Evolutionary conservation across 257 asterid species (phyloP), one percentile per base, ranked within the genome.

Genomic region (Coffea canephora): DNA sequence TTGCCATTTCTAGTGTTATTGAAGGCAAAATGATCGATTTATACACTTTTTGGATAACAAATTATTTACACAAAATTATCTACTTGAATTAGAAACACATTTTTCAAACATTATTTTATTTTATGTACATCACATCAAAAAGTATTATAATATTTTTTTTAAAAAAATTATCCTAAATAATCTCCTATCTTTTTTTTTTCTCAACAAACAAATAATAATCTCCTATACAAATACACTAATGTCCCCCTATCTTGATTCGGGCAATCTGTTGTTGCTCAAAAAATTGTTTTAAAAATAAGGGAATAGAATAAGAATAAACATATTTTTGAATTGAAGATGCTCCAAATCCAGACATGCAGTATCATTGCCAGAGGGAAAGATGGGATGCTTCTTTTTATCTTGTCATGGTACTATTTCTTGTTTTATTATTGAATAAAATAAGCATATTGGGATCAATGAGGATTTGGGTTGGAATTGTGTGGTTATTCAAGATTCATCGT

Each of bases 401-500:
- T 59, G 75, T 3, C 79, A 82, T 69, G 78, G 66, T 45, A 80
- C 69, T 82, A 64, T 50, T 2, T 15, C 10, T 64, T 65, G 27
- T 71, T 43, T 39, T 27, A 59, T 21, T 49, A 69, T 34, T 71
- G 64, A 77, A 70, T 83, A 78, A 50, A 74, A 83, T 74, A 77
- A 72, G 55, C 46, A 57, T 25, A 27, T 39, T 39, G 43, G 65
- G 71, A 82, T 84, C 83, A 87, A 79, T 83, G 86, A 69, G 84
- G 85, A 81, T 81, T 85, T 81, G 83, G 81, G 84, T 78, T 82
- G 84, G 74, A 74, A 82, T 79, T 80, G 77, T 83, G 67, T 67
- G 66, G 62, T 71, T 75, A 73, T 77, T 83, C 82, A 21, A 74
- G 49, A 62, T 77, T 66, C 69, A 85, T 79, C 70, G 68, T 49